Evolutionary conservation across 768 basidiomycete genomes (phyloP).

Genomic region (Hirschioporus abietinus): DNA sequence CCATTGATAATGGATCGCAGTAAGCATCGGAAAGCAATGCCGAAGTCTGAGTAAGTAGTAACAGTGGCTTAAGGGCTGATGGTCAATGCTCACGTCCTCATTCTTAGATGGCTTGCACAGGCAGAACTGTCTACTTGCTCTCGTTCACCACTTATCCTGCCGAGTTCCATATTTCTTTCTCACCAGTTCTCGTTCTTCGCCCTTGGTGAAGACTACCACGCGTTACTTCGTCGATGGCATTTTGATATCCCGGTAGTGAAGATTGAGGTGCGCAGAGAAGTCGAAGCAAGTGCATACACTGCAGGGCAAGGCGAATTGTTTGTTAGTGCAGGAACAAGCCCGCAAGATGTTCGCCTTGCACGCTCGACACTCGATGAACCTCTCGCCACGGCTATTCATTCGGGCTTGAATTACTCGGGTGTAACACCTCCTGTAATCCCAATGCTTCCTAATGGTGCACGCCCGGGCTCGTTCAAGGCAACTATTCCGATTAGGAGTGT

Average conservation of each 20-base stretch:
- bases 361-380: constrained; percentile 75
- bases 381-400: constrained; percentile 65
- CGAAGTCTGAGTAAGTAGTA: constrained; percentile 30
- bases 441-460: constrained; percentile 72
- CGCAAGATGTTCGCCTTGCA: constrained; percentile 37
- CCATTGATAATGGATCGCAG: constrained; percentile 3
- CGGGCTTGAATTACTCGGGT: constrained; percentile 47
- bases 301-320: constrained; percentile 40
- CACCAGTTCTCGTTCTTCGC: constrained; percentile 82
- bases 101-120: constrained; percentile 59
- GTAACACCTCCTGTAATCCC: constrained; percentile 50
- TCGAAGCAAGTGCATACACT: constrained; percentile 56
- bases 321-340: constrained; percentile 43
- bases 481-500: constrained; percentile 56
- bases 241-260: constrained; percentile 51
- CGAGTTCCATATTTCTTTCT: constrained; percentile 73
- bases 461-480: constrained; percentile 32
- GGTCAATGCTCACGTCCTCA: neutral
- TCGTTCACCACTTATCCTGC: constrained; percentile 50
- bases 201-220: constrained; percentile 73
- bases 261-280: constrained; percentile 69
- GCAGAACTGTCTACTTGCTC: constrained; percentile 81
- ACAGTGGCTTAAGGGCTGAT: constrained; percentile 7
- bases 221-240: constrained; percentile 61
- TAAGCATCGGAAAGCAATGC: constrained; percentile 10